Base-by-base conservation (phyloP, 805 yeast genomes). In the Cyberlindnera euphorbiiphila region DNA sequence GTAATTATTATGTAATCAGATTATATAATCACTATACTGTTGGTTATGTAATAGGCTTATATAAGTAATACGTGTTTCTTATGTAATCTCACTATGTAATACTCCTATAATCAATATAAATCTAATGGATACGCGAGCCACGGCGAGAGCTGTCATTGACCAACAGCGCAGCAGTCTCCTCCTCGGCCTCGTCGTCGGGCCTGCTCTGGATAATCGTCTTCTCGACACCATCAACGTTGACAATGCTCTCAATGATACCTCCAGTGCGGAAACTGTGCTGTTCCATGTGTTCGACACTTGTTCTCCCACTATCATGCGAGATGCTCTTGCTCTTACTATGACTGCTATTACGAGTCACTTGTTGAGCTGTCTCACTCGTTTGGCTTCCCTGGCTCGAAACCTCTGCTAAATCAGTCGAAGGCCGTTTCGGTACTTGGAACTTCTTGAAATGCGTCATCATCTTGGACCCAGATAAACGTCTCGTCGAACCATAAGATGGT, bases 151-250 rank as follows among this genome's bases (percentile, higher is more conserved):
- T 21, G 6, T 23, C 30, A 16, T 29, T 29, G 12, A 40, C 30
- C 21, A 46, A 24, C 22, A 40, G 18, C 5, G 33, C 43, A 4
- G 33, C 41, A 7, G 37, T 28, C 20, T 37, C 34, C 11, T 37
- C 31, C 4, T 34, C 40, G 11, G 35, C 40, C 15, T 45, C 40
- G n/a, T 53, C 60, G 26, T 60, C 64, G 16, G 74, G 77, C 27
- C 67, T 72, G 37, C 77, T 81, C 50, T 83, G 91, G 51, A 87
- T 86, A 43, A 87, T 84, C 4, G 94, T 86, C 66, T 87, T 87
- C 51, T 78, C 79, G 15, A 85, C 84, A 37, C 96, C 96, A 54
- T 81, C 79, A 19, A 83, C 83, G 34, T 81, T 83, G n/a, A 87
- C 78, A 13, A 87, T 81, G 27, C 85, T 78, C 61, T 87, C 96